Evolutionary conservation across 2,329 filamentous ascomycete species (phyloP).

Genomic region (Pseudogymnoascus verrucosus): DNA sequence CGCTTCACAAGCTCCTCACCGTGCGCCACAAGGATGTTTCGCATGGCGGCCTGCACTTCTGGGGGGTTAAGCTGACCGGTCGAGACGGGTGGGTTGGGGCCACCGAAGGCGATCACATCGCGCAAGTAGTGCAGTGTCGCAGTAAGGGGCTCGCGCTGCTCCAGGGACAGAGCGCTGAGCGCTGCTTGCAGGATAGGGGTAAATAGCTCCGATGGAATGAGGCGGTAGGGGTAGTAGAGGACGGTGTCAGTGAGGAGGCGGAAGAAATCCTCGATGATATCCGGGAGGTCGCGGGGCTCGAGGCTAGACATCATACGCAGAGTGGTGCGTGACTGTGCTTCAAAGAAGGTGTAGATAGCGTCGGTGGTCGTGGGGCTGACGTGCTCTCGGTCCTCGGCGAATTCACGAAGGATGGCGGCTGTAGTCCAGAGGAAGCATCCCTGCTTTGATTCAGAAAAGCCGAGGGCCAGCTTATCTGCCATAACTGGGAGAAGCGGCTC

Average conservation of each 20-base stretch:
- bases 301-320: slow-evolving; percentile 82
- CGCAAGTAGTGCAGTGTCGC: slow-evolving; percentile 89
- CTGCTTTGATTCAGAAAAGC: slow-evolving; percentile 79
- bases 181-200: slow-evolving; percentile 80
- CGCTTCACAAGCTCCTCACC: slow-evolving; percentile 79
- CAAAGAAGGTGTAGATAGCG: slow-evolving; percentile 89
- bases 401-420: slow-evolving; percentile 88
- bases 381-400: slow-evolving; percentile 80
- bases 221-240: slow-evolving; percentile 81
- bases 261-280: slow-evolving; percentile 71
- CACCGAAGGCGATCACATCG: slow-evolving; percentile 83
- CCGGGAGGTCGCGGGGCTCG: slow-evolving; percentile 50
- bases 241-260: slow-evolving; percentile 84
- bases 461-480: slow-evolving; percentile 78
- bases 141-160: slow-evolving; percentile 85
- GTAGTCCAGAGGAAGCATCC: slow-evolving; percentile 99
- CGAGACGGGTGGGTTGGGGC: slow-evolving; percentile 61
- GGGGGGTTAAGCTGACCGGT: slow-evolving; percentile 52
- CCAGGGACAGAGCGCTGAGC: slow-evolving; percentile 74
- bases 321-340: slow-evolving; percentile 85
- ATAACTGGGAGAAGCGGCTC: slow-evolving; percentile 74
- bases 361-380: slow-evolving; percentile 75
- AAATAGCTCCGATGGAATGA: slow-evolving; percentile 72
- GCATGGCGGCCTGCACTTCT: slow-evolving; percentile 66
- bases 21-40: slow-evolving; percentile 58